Conservation (phyloP, 176 grass and related monocot genomes). For the Juncus effusus region DNA sequence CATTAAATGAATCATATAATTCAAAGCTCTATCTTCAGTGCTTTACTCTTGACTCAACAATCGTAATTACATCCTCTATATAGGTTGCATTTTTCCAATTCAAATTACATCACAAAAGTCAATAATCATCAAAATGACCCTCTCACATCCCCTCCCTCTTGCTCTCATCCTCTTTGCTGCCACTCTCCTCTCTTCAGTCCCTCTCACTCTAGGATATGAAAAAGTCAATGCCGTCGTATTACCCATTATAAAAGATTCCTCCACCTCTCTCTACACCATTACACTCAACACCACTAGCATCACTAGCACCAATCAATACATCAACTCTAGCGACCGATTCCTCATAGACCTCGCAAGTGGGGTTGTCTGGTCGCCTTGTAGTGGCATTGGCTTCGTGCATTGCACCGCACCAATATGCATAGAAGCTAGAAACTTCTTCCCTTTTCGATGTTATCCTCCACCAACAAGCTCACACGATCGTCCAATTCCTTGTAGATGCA, state of each 20-base stretch:
- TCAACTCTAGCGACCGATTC: not conserved
- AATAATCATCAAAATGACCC: not conserved
- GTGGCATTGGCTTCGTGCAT: not conserved
- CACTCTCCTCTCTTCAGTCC: constrained; percentile 4
- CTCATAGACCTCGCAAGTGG: constrained; percentile 34
- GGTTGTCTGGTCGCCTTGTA: constrained; percentile 30
- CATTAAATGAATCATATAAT: no score
- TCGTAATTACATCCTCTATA: no score
- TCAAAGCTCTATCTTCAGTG: no score
- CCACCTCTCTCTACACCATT: constrained; percentile 42
- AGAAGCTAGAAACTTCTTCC: not conserved
- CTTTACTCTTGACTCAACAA: no score
- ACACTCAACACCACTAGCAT: constrained; percentile 3
- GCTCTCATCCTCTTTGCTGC: not conserved
- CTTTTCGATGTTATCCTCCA: not conserved
- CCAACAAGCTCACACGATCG: not conserved
- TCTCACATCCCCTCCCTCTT: not conserved
- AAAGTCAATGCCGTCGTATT: constrained; percentile 24
- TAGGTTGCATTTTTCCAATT: no score
- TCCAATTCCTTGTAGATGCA: constrained; percentile 40
- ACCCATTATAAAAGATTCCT: constrained; percentile 29
- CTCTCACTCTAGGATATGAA: constrained; percentile 1
- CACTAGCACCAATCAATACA: no score
- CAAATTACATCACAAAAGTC: not conserved
- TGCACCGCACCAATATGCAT: constrained; percentile 20